Evolutionary conservation across 805 yeast species (phyloP), one percentile per base, ranked within the genome.

Genomic region (Wickerhamiella sergipiensis): DNA sequence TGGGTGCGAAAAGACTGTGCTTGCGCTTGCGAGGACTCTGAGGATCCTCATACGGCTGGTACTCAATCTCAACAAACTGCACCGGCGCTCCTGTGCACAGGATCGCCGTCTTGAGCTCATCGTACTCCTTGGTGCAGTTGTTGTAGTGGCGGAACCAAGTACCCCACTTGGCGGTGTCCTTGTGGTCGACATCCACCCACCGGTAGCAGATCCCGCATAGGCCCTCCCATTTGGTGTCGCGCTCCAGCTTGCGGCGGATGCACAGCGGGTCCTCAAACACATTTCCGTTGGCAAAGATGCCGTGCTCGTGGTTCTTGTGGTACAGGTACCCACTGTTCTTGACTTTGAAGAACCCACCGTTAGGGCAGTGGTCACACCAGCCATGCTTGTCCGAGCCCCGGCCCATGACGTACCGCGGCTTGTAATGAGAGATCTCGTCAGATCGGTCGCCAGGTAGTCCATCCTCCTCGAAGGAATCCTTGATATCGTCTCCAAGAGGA

Each of bases 101-200:
- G 10, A 58, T 45, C 6, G 55, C 53, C 42, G 51, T 53, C 46
- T 55, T 54, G 36, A 58, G 50, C 29, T 53, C 60, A 24, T 59
- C 58, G 43, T 59, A 59, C 47, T 59, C 61, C 36, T 57, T 54
- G 31, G 54, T 54, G 46, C 61, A 59, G 44, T 50, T 51, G 46
- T 57, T 57, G 42, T 59, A 59, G 49, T 59, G 61, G 12, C 60
- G 48, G 48, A 55, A 59, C 61, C 61, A 59, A 1, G 61, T 59
- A 9, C 60, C 60, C 61, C 61, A 59, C n/a, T 40, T 50, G 21
- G 51, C 50, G 18, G 46, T 18, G 10, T 51, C 55, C 6, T 50
- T 54, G 38, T 57, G 59, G 45, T 59, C 60, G n/a, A 59, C 45
- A 23, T 59, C 60, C 10, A 59, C 52, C 61, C 61, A 59, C 21